Evolutionary conservation across 495 filamentous ascomycete species (phyloP), one percentile per base, ranked within the genome.

Genomic region (Wilcoxina mikolae): DNA sequence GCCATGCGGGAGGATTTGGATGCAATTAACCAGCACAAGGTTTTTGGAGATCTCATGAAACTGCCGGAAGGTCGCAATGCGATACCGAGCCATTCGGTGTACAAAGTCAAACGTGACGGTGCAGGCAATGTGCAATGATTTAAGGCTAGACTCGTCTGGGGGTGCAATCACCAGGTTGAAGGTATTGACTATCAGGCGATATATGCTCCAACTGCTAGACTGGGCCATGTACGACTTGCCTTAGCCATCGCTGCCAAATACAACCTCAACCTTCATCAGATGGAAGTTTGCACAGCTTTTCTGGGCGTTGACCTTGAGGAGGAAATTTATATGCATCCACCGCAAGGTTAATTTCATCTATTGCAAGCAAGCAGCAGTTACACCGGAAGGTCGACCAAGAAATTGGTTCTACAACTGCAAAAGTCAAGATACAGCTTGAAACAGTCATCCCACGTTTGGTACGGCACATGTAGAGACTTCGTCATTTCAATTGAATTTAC

Each of bases 251-350:
- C 52, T 7, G 29, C 33, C 10, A 46, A 22, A 17, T 46, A 12
- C n/a, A 15, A 24, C 7, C 26, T 20, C 12, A 15, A 54, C 9
- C 15, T 46, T 4, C 17, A 54, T 45, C 52, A 54, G 9, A 29
- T 41, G 33, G 33, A 54, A 50, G 24, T 54, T 17, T 4, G 7
- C 5, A 54, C 33, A n/a, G 52, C 52, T 0, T 54, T 54, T 24
- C 22, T 47, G 4, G 31, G 31, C 15, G 3, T 25, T 1, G 23
- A 12, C n/a, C 23, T 53, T n/a, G 1, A 39, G 10, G 31, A 38
- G 31, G 50, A 41, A 1, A 23, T 53, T 5, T 53, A 38, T 23
- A 41, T 53, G 31, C 26, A 5, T 18, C 50, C 26, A 15, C 41
- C 31, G 31, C 31, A 5, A 7, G 31, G 31, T 35, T 35, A 15